Evolutionary conservation across 2,329 filamentous ascomycete species (phyloP), one percentile per base, ranked within the genome.

Genomic region (Ophiostoma piceae): DNA sequence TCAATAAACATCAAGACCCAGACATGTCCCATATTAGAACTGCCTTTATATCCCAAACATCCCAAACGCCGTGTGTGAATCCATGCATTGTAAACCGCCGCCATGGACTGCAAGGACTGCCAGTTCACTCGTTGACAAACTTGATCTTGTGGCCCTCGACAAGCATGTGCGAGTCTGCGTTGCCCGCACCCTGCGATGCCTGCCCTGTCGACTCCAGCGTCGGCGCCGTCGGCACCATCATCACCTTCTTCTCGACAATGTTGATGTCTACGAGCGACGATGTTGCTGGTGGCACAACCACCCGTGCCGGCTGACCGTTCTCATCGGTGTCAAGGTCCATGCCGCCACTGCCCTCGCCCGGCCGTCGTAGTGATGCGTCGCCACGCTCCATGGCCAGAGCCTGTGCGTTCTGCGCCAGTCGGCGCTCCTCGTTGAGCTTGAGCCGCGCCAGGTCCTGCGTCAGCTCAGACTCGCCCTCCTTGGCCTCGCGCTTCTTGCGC

Each of bases 341-440:
- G 67, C 77, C 76, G 1, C 79, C 79, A 67, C 87, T 84, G 2
- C 84, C 73, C 0, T 84, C 84, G 39, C 69, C 67, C 7, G 39
- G 39, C 39, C 54, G 60, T 37, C 60, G 60, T 12, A 64, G 29
- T 7, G 12, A 32, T 8, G 12, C 22, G 54, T 79, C 79, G 2
- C 81, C 81, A 57, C 85, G 81, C 74, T 88, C 86, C 7, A 85
- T 73, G 0, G 85, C 84, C 12, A 88, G 77, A 2, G 82, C 78
- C 32, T 78, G 78, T 1, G 78, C 78, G 67, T 83, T 79, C 68
- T 79, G 75, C 1, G 78, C 78, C 16, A 77, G 77, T 41, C 79
- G 79, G 26, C 79, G 78, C 70, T 82, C 78, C 54, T 82, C 80
- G 54, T 82, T 79, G 7, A 86, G 75, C 73, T 81, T 80, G 62